Conservation (phyloP, 257 asterid genomes). For the Solanum etuberosum region DNA sequence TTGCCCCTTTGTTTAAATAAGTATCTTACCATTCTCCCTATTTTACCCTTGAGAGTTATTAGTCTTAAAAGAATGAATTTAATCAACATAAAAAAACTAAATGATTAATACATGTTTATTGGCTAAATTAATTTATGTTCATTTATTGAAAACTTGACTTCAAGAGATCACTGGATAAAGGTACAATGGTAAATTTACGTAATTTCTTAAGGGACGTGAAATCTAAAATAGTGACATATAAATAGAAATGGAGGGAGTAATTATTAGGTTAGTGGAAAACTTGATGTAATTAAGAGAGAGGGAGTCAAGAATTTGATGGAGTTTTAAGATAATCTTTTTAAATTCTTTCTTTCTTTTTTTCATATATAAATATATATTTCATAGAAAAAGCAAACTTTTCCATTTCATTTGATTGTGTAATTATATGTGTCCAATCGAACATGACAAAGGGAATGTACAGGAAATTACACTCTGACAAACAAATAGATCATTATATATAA, state of each 20-base stretch:
- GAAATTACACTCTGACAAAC: neutral
- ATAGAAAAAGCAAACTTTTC: neutral
- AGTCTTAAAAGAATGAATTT: too few species aligned
- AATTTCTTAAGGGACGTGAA: too few species aligned
- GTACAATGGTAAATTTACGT: fast-evolving
- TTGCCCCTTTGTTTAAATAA: neutral
- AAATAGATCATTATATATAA: too few species aligned
- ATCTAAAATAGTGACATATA: too few species aligned
- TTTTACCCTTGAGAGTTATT: too few species aligned
- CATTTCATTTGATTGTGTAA: neutral
- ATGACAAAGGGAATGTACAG: too few species aligned
- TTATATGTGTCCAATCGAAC: neutral
- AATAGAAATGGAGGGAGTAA: neutral
- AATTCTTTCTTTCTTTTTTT: too few species aligned
- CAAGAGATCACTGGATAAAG: too few species aligned
- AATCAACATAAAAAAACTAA: fast-evolving
- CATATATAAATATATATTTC: neutral
- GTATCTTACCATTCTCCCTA: fast-evolving
- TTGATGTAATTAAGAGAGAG: neutral
- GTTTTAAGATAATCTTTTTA: too few species aligned
- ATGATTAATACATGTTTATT: too few species aligned
- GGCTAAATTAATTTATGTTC: too few species aligned
- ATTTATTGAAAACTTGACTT: too few species aligned
- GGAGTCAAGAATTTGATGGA: neutral
- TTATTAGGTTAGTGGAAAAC: neutral